Conservation (phyloP, 495 filamentous ascomycete species). For the Thermothielavioides terrestris region DNA sequence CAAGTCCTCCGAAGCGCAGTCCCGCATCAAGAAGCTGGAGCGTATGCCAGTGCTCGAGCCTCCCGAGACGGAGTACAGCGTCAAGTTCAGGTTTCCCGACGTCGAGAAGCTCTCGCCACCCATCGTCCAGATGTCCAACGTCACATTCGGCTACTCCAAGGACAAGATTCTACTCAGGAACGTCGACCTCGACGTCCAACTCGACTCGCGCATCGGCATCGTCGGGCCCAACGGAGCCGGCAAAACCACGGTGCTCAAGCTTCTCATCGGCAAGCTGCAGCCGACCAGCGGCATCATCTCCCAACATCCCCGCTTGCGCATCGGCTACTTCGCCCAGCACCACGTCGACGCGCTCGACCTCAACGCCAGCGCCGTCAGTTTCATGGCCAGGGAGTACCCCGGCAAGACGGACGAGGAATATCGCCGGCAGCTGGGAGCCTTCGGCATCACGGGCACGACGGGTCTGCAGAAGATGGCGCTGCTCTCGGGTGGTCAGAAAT, state of each 20-base stretch:
- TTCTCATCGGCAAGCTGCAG: slow-evolving; percentile 78
- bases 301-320: slow-evolving; percentile 72
- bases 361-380: slow-evolving; percentile 76
- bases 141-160: slow-evolving; percentile 80
- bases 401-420: slow-evolving; percentile 96
- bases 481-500: slow-evolving; percentile 96
- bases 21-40: slow-evolving; percentile 97
- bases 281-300: slow-evolving; percentile 76
- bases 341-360: slow-evolving; percentile 96
- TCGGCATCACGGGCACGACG: slow-evolving; percentile 96
- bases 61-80: slow-evolving; percentile 88
- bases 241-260: slow-evolving; percentile 93
- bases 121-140: slow-evolving; percentile 92
- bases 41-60: slow-evolving; percentile 87
- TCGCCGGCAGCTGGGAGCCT: slow-evolving; percentile 87
- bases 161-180: slow-evolving; percentile 74
- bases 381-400: slow-evolving; percentile 89
- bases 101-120: slow-evolving; percentile 96
- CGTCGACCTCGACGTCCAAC: slow-evolving; percentile 92
- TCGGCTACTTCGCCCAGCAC: slow-evolving; percentile 98
- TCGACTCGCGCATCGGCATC: slow-evolving; percentile 96
- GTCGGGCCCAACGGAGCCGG: slow-evolving; percentile 97
- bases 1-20: slow-evolving; percentile 97
- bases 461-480: slow-evolving; percentile 94
- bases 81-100: slow-evolving; percentile 96